These are phyloP conservation scores for Monosporascus sp. DNA, from an alignment of 2,329 filamentous ascomycete genomes.

Conservation along the genomic window DNA sequence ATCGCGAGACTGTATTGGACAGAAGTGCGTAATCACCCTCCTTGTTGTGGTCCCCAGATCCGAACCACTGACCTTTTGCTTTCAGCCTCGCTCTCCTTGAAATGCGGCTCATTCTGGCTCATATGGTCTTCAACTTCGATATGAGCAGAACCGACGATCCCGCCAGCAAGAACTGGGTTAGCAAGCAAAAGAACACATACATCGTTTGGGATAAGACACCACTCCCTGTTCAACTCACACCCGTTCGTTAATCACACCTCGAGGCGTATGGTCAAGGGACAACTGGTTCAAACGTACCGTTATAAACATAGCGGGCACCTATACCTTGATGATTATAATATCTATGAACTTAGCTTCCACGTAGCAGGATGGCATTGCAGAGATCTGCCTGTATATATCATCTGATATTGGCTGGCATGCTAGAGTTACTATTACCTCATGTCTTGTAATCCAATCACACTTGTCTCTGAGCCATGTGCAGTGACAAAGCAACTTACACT, in stretches of 20 bases:
- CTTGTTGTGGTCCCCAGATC: not conserved
- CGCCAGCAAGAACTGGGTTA: conserved; percentile 1
- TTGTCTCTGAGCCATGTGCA: no score
- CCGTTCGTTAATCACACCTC: not conserved
- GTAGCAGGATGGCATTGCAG: no score
- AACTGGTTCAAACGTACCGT: no score
- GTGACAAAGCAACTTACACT: no score
- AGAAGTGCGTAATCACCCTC: conserved; percentile 6
- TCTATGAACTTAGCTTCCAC: no score
- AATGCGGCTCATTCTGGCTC: conserved; percentile 5
- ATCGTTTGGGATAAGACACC: conserved; percentile 8
- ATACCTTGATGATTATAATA: no score
- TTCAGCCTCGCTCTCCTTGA: conserved; percentile 5
- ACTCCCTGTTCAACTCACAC: conserved; percentile 2
- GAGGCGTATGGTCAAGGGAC: no score
- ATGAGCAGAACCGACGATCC: not conserved
- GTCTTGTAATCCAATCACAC: no score
- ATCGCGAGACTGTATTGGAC: conserved; percentile 6
- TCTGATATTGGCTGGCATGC: no score
- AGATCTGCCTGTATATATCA: no score
- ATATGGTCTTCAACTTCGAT: conserved; percentile 5
- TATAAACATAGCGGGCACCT: no score
- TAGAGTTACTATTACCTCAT: no score
- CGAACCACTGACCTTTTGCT: not conserved
- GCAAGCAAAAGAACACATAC: conserved; percentile 5